Conservation (phyloP, 306 rosid species). For the Fragaria ananassa region DNA sequence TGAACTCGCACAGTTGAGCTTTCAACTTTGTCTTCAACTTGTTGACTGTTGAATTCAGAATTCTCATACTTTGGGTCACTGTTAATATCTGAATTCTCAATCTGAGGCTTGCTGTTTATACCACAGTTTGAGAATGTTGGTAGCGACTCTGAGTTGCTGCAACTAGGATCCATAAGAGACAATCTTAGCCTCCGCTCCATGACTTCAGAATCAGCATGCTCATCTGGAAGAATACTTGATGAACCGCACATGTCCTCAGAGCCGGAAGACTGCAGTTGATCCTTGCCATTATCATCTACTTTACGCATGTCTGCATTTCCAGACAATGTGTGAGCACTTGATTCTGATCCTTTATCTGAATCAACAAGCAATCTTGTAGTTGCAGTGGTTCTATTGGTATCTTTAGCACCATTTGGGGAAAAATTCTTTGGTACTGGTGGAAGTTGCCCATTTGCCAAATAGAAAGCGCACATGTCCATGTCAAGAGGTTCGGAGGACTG, state of each 20-base stretch:
- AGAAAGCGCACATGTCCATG: conserved; percentile 11
- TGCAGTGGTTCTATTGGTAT: conserved; percentile 45
- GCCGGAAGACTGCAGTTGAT: conserved; percentile 59
- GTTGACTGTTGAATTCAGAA: conserved; percentile 29
- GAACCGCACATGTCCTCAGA: conserved; percentile 52
- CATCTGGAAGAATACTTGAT: conserved; percentile 54
- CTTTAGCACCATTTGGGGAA: conserved; percentile 56
- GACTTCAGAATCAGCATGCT: conserved; percentile 63
- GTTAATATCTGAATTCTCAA: conserved; percentile 34
- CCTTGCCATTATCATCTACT: conserved; percentile 53
- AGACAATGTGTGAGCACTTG: conserved; percentile 63
- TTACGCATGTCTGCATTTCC: conserved; percentile 52
- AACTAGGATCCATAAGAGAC: conserved; percentile 41
- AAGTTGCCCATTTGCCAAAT: conserved; percentile 70
- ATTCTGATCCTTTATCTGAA: conserved; percentile 55
- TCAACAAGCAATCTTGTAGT: conserved; percentile 38
- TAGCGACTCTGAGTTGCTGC: conserved; percentile 45
- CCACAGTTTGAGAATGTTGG: conserved; percentile 36
- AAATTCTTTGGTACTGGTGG: conserved; percentile 65
- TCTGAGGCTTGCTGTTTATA: conserved; percentile 26
- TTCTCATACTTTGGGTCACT: conserved; percentile 17
- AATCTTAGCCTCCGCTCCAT: conserved; percentile 48
- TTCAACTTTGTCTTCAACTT: conserved; percentile 40
- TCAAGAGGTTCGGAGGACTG: conserved; percentile 41
- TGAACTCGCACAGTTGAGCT: conserved; percentile 41